These are phyloP conservation scores for Cystoderma amianthinum DNA, from an alignment of 768 basidiomycete genomes.

Conservation along the genomic window DNA sequence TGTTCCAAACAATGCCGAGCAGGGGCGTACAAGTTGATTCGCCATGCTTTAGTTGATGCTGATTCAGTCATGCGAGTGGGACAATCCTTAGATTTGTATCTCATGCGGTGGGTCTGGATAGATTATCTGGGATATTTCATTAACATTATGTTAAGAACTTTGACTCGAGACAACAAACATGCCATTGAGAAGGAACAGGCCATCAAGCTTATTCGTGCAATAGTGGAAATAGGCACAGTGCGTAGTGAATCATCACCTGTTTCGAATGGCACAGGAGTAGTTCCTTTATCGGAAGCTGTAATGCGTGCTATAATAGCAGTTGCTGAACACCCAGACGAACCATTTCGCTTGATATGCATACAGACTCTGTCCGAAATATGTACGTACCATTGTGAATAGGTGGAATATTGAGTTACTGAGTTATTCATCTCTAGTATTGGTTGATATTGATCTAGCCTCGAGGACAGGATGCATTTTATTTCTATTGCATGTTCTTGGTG, in stretches of 20 bases:
- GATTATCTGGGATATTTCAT: too few species aligned
- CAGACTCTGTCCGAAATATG: conserved; percentile 89
- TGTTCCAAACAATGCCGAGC: conserved; percentile 71
- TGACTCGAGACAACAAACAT: conserved; percentile 80
- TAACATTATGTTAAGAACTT: too few species aligned
- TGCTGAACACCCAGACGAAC: conserved; percentile 89
- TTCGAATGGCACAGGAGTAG: conserved; percentile 32
- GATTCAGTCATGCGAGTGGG: conserved; percentile 64
- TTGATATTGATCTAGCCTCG: conserved; percentile 79
- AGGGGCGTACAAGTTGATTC: conserved; percentile 76
- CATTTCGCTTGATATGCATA: conserved; percentile 74
- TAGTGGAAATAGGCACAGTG: conserved; percentile 71
- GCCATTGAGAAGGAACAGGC: conserved; percentile 88
- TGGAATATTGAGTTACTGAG: neutral
- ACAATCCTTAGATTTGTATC: conserved; percentile 79
- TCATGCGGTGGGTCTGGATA: conserved; percentile 85
- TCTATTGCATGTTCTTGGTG: conserved; percentile 81
- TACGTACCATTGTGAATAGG: conserved; percentile 28
- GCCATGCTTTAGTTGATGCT: conserved; percentile 69
- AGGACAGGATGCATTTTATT: conserved; percentile 81
- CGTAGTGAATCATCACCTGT: conserved; percentile 34
- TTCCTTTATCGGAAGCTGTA: conserved; percentile 67
- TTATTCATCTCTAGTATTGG: conserved; percentile 49
- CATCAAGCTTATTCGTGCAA: conserved; percentile 79
- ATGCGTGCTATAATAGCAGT: conserved; percentile 90